A percentile compares a stretch with the other conserved stretches of the same genome.
Evolutionary conservation across 1,284 basidiomycete species (phyloP).

Genomic region (Moesziomyces globuligerus): DNA sequence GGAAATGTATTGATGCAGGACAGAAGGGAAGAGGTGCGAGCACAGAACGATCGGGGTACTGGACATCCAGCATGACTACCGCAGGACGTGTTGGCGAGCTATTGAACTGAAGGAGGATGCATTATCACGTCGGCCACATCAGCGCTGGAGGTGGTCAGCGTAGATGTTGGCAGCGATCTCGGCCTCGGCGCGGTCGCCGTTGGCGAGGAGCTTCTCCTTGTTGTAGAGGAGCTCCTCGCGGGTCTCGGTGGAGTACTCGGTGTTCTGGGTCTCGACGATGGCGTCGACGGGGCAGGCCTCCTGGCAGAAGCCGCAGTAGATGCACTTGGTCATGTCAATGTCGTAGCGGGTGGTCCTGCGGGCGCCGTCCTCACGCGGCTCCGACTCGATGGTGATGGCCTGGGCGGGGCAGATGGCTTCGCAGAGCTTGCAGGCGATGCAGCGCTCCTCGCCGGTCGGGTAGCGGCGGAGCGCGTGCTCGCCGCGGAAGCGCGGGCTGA

Average conservation of each 20-base stretch:
- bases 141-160: conserved; percentile 63
- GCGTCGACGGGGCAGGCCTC: conserved; percentile 99
- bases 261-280: conserved; percentile 85
- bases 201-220: conserved; percentile 90
- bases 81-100: too few relatives aligned
- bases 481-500: conserved; percentile 97
- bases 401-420: conserved; percentile 99
- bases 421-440: conserved; percentile 97
- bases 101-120: neutral
- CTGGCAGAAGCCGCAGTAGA: conserved; percentile 68
- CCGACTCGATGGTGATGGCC: conserved; percentile 99
- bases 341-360: conserved; percentile 98
- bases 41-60: neutral
- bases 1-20: conserved; percentile 20
- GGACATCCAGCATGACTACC: too few relatives aligned
- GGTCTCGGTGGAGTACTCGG: conserved; percentile 88
- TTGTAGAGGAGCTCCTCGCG: conserved; percentile 98
- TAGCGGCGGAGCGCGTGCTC: conserved; percentile 98
- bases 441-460: conserved; percentile 97
- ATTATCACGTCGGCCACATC: conserved; percentile 4
- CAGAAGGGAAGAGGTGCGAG: conserved; percentile 4
- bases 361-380: conserved; percentile 93
- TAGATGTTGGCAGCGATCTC: conserved; percentile 72
- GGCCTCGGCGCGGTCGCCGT: conserved; percentile 94
- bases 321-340: conserved; percentile 82